Evolutionary conservation across 495 filamentous ascomycete genomes (phyloP).

Genomic region (Penicillium manginii): DNA sequence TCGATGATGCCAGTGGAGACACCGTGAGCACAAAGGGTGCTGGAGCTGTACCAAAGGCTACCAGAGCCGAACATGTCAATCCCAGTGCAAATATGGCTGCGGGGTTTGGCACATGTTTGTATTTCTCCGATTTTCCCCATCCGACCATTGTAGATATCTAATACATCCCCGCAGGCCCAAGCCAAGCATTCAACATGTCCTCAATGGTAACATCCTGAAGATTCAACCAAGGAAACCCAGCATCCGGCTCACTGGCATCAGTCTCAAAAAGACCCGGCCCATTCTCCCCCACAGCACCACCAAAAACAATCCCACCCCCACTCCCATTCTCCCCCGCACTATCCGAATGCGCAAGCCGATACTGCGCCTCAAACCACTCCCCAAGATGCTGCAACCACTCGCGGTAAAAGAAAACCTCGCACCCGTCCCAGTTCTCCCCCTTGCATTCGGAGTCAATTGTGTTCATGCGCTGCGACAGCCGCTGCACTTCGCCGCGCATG

Average conservation of each 20-base stretch:
- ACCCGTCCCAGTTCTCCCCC: conserved; percentile 12
- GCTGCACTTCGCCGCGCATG: conserved; percentile 7
- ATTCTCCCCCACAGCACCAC: conserved; percentile 12
- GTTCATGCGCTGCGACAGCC: conserved; percentile 12
- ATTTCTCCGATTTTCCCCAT: no score
- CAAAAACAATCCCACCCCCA: conserved; percentile 10
- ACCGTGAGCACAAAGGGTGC: no score
- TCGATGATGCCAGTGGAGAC: no score
- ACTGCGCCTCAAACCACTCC: conserved; percentile 21
- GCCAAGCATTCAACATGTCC: conserved; percentile 20
- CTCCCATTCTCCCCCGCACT: conserved; percentile 12
- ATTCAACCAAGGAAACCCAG: conserved; percentile 16
- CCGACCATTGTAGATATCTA: no score
- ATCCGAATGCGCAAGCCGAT: conserved; percentile 17
- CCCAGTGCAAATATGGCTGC: no score
- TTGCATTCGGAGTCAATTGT: conserved; percentile 15
- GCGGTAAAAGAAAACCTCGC: conserved; percentile 16
- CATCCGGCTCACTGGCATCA: background rate
- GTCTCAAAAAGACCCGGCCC: conserved; percentile 8
- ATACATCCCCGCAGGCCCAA: conserved; percentile 15
- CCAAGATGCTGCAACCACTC: conserved; percentile 15
- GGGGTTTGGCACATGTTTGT: no score
- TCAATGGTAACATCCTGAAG: conserved; percentile 22
- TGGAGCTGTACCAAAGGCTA: no score
- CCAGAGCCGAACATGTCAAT: no score